Percentiles rank a stretch among this genome's conserved stretches.
Evolutionary conservation across 2,329 filamentous ascomycete genomes (phyloP).

Genomic region (Claviceps sp.): DNA sequence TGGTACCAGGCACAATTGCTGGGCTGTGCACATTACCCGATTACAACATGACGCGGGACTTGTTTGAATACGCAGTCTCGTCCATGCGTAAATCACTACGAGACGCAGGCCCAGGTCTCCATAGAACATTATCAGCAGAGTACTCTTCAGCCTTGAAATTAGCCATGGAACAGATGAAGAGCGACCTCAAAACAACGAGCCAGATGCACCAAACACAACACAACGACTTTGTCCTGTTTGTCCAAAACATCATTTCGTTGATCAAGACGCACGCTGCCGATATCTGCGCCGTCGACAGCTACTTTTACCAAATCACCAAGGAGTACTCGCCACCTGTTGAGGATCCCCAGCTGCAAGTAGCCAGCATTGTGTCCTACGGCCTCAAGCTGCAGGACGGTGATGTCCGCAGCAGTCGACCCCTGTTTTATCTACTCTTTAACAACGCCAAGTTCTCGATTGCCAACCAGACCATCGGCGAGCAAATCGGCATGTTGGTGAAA

Average conservation of each 20-base stretch:
- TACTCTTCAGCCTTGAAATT: conserved; percentile 29
- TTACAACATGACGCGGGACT: conserved; percentile 33
- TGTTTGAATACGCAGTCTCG: conserved; percentile 35
- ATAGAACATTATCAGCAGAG: conserved; percentile 24
- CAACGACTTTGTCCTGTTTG: conserved; percentile 34
- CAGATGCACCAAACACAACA: conserved; percentile 26
- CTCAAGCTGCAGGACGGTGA: conserved; percentile 41
- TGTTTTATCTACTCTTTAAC: conserved; percentile 45
- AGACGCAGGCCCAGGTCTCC: conserved; percentile 21
- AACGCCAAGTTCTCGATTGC: conserved; percentile 42
- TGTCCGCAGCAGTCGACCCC: conserved; percentile 28
- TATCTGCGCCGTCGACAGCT: conserved; percentile 39
- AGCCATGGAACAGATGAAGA: conserved; percentile 41
- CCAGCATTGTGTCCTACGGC: conserved; percentile 41
- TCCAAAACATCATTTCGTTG: conserved; percentile 36
- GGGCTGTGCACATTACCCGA: conserved; percentile 25
- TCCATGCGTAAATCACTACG: conserved; percentile 37
- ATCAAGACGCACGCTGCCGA: conserved; percentile 41
- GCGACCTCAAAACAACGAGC: conserved; percentile 29
- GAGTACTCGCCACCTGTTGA: conserved; percentile 42
- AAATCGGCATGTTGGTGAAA: conserved; percentile 30
- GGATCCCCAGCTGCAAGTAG: conserved; percentile 43
- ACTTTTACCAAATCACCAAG: conserved; percentile 41
- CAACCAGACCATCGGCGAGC: conserved; percentile 32
- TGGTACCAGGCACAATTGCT: conserved; percentile 27